These are phyloP conservation scores for Fraxinus nigra DNA, from an alignment of 305 asterid genomes.

Conservation along the genomic window DNA sequence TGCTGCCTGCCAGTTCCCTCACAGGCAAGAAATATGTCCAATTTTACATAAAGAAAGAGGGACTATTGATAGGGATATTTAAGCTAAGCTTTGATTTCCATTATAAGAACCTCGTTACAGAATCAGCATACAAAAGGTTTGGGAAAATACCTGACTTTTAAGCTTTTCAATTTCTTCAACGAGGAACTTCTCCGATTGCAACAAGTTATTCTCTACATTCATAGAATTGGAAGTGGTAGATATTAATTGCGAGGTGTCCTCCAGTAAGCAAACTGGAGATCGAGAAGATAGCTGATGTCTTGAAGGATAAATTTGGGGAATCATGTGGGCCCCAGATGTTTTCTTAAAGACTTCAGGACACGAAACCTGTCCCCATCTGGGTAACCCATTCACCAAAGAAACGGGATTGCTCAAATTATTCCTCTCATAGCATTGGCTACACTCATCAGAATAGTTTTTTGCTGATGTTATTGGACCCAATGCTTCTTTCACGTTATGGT, in stretches of 20 bases:
- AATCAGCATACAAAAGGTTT: background rate
- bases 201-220: constrained; percentile 18
- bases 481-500: constrained; percentile 27
- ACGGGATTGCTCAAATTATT: constrained; percentile 1
- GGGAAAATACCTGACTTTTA: constrained; percentile 34
- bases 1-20: background rate
- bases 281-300: constrained; percentile 21
- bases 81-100: background rate
- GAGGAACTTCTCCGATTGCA: constrained; percentile 27
- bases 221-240: constrained; percentile 9
- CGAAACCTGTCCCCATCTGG: constrained; percentile 49
- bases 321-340: constrained; percentile 2
- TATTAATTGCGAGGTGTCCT: constrained; percentile 6
- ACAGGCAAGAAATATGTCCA: background rate
- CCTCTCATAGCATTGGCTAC: constrained; percentile 16
- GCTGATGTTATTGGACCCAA: constrained; percentile 28
- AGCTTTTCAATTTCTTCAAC: constrained; percentile 38
- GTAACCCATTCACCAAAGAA: constrained; percentile 21
- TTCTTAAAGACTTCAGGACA: constrained; percentile 37
- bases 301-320: constrained; percentile 7
- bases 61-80: background rate
- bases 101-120: background rate
- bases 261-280: constrained; percentile 24
- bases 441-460: constrained; percentile 24
- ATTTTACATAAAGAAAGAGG: background rate